Evolutionary conservation across 1,284 basidiomycete species (phyloP).

Genomic region (Cutaneotrichosporon mucoides): DNA sequence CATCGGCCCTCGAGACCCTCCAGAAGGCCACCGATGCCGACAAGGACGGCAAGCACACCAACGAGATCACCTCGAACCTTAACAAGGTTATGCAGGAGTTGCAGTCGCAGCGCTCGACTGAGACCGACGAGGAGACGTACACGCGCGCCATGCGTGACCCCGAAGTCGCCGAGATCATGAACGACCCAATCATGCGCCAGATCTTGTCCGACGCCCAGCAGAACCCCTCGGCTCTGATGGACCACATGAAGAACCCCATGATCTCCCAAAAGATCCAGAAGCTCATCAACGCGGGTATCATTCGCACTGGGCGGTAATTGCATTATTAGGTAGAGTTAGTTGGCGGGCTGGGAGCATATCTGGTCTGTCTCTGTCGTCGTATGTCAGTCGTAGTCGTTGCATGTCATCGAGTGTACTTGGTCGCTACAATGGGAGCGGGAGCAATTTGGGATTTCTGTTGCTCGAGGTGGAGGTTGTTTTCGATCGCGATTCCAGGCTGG

Average conservation of each 20-base stretch:
- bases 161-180: slow-evolving; percentile 70
- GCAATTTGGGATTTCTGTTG: neutral
- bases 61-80: slow-evolving; percentile 75
- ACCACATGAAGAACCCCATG: slow-evolving; percentile 94
- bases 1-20: slow-evolving; percentile 74
- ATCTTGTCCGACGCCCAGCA: slow-evolving; percentile 92
- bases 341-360: too few species aligned
- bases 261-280: slow-evolving; percentile 58
- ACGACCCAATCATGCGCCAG: slow-evolving; percentile 68
- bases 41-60: slow-evolving; percentile 67
- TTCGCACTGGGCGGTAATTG: slow-evolving; percentile 50
- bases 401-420: neutral
- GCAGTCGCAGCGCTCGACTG: slow-evolving; percentile 73
- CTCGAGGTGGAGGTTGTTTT: too few species aligned
- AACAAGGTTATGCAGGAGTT: slow-evolving; percentile 76
- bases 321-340: too few species aligned
- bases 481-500: too few species aligned
- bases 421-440: too few species aligned
- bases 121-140: slow-evolving; percentile 90
- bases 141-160: slow-evolving; percentile 95
- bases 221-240: slow-evolving; percentile 83
- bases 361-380: neutral
- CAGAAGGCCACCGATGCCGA: slow-evolving; percentile 72
- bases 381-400: neutral
- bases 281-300: slow-evolving; percentile 89